phyloP scores from a whole-genome alignment of 371 early-diverging fungal genomes.

The Blakeslea trispora region DNA sequence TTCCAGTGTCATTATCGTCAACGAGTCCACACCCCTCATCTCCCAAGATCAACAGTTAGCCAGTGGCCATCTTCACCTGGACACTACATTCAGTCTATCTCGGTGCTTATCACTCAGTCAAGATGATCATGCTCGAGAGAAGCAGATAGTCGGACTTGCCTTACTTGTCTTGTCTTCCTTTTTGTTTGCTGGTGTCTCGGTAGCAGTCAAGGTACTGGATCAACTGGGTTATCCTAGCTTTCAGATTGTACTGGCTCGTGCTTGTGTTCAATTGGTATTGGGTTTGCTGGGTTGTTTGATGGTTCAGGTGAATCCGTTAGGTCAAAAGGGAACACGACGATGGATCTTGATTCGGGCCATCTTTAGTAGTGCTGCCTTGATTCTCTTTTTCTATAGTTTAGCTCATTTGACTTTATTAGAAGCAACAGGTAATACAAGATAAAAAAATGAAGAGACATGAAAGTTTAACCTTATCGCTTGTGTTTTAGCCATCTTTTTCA shows the following conservation, averaged over 20 bases:
- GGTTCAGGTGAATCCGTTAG: conserved; percentile 58
- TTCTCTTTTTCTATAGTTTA: conserved; percentile 68
- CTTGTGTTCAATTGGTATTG: conserved; percentile 60
- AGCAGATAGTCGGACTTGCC: conserved; percentile 31
- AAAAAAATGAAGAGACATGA: no score
- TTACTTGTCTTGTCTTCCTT: conserved; percentile 69
- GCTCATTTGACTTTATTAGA: conserved; percentile 72
- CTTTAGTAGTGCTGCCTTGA: conserved; percentile 66
- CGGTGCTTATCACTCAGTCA: conserved; percentile 11
- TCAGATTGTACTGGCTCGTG: conserved; percentile 72
- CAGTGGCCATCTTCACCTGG: conserved; percentile 2
- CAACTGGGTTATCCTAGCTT: conserved; percentile 57
- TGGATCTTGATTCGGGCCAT: conserved; percentile 66
- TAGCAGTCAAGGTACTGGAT: conserved; percentile 62
- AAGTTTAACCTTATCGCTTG: no score
- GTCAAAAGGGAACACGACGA: conserved; percentile 46
- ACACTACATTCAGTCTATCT: conserved; percentile 3
- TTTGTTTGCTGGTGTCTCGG: conserved; percentile 68
- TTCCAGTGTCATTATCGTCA: conserved; percentile 27
- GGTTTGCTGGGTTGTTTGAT: conserved; percentile 55
- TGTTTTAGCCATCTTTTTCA: conserved; percentile 67
- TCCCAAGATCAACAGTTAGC: conserved; percentile 20
- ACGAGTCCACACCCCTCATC: conserved; percentile 29
- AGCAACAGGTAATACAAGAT: conserved; percentile 56
- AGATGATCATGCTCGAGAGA: conserved; percentile 4